These are phyloP conservation scores for Delitschia confertaspora DNA, from an alignment of 495 filamentous ascomycete species.

Conservation along the genomic window DNA sequence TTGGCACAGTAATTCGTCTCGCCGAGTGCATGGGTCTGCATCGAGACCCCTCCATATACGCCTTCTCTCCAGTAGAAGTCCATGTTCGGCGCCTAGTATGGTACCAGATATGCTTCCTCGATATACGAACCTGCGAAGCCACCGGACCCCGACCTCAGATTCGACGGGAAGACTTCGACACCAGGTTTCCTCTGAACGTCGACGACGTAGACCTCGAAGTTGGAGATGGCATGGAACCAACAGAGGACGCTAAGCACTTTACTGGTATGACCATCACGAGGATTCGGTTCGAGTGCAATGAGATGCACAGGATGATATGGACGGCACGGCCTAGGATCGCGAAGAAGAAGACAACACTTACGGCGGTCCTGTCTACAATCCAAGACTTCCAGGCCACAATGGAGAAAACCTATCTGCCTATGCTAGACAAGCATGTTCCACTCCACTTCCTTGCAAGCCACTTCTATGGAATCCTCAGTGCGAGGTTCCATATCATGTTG, in stretches of 20 bases:
- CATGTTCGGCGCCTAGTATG: constrained; percentile 69
- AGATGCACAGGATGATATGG: constrained; percentile 61
- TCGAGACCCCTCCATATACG: constrained; percentile 53
- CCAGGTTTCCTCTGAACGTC: constrained; percentile 56
- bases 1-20: constrained; percentile 59
- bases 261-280: constrained; percentile 57
- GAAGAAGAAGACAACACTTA: constrained; percentile 48
- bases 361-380: constrained; percentile 49
- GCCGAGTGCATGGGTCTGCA: constrained; percentile 73
- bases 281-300: constrained; percentile 63
- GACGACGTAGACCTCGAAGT: constrained; percentile 51
- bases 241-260: constrained; percentile 45
- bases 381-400: constrained; percentile 52
- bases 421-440: constrained; percentile 48
- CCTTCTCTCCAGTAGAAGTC: constrained; percentile 55
- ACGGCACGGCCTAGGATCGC: constrained; percentile 54
- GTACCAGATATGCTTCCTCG: constrained; percentile 67
- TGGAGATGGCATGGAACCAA: constrained; percentile 26
- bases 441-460: constrained; percentile 51
- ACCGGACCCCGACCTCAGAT: constrained; percentile 62
- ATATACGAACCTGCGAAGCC: constrained; percentile 66
- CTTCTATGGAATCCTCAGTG: constrained; percentile 53
- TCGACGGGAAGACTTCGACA: constrained; percentile 62
- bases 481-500: constrained; percentile 54
- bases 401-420: constrained; percentile 49